A percentile compares a stretch with the other conserved stretches of the same genome.
phyloP scores from a whole-genome alignment of 495 filamentous ascomycete species.

The Polyplosphaeria fusca region DNA sequence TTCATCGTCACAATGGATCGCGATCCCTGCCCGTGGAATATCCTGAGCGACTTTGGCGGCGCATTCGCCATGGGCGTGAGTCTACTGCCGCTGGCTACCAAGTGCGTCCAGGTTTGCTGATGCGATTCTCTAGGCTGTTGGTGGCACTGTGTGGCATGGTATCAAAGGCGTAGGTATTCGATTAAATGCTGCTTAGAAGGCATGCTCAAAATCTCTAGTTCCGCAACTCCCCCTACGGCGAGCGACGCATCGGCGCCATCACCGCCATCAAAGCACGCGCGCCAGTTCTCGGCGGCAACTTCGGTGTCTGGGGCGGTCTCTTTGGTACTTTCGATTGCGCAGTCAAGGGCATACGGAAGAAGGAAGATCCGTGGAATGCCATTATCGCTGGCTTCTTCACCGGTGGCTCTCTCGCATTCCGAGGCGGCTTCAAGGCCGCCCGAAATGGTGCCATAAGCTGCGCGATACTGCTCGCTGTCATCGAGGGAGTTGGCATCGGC shows the following conservation, averaged over 20 bases:
- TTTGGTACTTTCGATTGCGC: constrained; percentile 95
- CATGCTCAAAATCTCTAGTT: constrained; percentile 10
- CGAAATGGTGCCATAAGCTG: constrained; percentile 95
- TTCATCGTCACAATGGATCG: constrained; percentile 61
- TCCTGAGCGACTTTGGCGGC: constrained; percentile 93
- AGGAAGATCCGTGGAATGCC: constrained; percentile 96
- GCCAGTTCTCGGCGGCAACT: constrained; percentile 94
- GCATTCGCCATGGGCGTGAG: constrained; percentile 96
- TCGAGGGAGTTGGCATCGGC: constrained; percentile 95
- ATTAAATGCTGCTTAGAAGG: background rate
- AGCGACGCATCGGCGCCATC: constrained; percentile 90
- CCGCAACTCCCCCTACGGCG: constrained; percentile 67
- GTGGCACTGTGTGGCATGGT: constrained; percentile 91
- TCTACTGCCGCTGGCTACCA: constrained; percentile 24
- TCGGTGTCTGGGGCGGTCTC: constrained; percentile 93
- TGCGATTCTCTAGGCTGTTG: constrained; percentile 63
- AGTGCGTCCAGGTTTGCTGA: constrained; percentile 3
- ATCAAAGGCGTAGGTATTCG: constrained; percentile 72
- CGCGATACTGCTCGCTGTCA: constrained; percentile 87
- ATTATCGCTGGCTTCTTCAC: constrained; percentile 97
- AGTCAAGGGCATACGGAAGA: constrained; percentile 91
- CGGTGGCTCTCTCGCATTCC: constrained; percentile 82
- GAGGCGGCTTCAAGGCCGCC: constrained; percentile 83
- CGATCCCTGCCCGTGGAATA: constrained; percentile 93
- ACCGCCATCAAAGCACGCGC: constrained; percentile 97